phyloP scores from a whole-genome alignment of 164 flowering plant species.

The Aristolochia californica region DNA sequence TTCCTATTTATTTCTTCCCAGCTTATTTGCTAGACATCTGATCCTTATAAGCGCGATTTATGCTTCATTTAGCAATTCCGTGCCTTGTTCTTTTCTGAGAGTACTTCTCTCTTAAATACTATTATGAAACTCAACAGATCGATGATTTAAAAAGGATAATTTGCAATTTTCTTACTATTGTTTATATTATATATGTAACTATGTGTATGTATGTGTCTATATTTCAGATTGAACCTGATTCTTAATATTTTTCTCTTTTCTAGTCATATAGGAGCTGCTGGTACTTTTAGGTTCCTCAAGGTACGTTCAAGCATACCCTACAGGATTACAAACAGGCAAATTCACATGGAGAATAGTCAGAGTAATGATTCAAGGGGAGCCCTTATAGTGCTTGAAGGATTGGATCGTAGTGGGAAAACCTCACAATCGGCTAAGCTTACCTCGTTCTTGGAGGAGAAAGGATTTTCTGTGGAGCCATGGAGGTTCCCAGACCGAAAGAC shows the following conservation, averaged over 20 bases:
- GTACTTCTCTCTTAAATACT: no score
- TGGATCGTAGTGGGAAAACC: constrained; percentile 75
- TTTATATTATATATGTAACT: not conserved
- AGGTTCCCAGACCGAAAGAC: constrained; percentile 72
- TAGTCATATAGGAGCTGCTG: constrained; percentile 16
- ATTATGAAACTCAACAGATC: no score
- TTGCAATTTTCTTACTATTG: not conserved
- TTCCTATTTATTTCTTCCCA: no score
- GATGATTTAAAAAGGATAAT: no score
- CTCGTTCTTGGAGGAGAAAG: constrained; percentile 34
- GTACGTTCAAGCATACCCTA: constrained; percentile 3
- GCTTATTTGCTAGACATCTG: no score
- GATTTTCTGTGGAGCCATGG: constrained; percentile 53
- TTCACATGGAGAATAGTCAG: constrained; percentile 29
- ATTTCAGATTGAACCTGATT: not conserved
- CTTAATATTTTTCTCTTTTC: not conserved
- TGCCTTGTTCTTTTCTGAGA: no score
- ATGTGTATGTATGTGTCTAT: not conserved
- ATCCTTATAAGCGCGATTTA: no score
- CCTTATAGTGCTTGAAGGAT: constrained; percentile 70
- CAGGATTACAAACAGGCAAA: constrained; percentile 15
- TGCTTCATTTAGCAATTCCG: no score
- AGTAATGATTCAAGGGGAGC: constrained; percentile 48
- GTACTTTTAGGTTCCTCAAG: constrained; percentile 10
- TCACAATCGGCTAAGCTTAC: constrained; percentile 45